Base-by-base conservation (phyloP, 495 filamentous ascomycete species). In the Penicillium egyptiacum region DNA sequence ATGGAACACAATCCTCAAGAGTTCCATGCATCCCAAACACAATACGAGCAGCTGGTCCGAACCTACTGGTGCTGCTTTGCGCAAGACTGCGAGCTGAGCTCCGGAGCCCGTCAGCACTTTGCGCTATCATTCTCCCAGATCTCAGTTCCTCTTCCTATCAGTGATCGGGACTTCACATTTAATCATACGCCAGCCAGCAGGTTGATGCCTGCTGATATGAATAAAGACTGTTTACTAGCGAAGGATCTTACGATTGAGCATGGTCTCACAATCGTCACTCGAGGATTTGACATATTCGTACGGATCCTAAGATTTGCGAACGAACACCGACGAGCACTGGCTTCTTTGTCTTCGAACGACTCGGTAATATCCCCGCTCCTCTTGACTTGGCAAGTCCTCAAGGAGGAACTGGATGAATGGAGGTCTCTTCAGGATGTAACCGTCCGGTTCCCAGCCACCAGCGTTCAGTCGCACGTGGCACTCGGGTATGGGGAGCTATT, bases 11-110 rank as follows among this genome's bases (percentile, higher is more conserved):
- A 61, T 42, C 69, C 74, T 14, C 66, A 75, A 9, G 73, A 75
- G 23, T 74, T 75, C 19, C 67, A 75, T 39, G 65, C 73, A 20
- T 70, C 70, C 0, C 74, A 72, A 54, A 78, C 66, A 14, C 67
- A 75, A 46, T 78, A 78, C 46, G 75, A 78, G 53, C 73, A 76
- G 45, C 67, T 78, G 8, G 75, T 78, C 16, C 69, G 75, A 25
- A 78, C 75, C 0, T 78, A 78, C 56, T 78, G 75, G 75, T 72
- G 69, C 56, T 75, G 72, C 41, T 78, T 78, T 50, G 70, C 73
- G 10, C 75, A 78, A 41, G 75, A 78, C 50, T 78, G 75, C 60
- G 75, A 78, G 52, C 56, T 78, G 22, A 75, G 72, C 49, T 78
- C 75, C 0, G 75, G 75, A 9, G 75, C 75, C 23, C 69, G 75